Conservation (phyloP, 306 rosid genomes). For the Phaseolus lunatus region DNA sequence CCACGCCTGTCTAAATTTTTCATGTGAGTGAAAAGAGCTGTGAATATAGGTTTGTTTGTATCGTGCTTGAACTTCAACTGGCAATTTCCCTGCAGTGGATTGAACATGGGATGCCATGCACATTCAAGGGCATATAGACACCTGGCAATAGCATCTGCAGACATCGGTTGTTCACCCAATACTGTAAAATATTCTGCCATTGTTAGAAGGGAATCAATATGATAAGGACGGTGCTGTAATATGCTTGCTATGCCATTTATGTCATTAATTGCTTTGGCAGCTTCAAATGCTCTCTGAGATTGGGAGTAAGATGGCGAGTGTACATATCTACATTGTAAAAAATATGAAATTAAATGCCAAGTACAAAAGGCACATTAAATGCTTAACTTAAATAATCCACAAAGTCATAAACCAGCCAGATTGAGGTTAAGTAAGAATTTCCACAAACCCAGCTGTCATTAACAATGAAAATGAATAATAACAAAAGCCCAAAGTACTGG, state of each 20-base stretch:
- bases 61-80: constrained; percentile 82
- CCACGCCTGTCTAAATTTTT: constrained; percentile 93
- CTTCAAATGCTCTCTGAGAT: constrained; percentile 82
- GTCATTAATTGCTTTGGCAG: constrained; percentile 86
- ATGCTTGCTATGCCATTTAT: constrained; percentile 73
- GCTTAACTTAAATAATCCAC: constrained; percentile 21
- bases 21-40: constrained; percentile 84
- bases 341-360: constrained; percentile 28
- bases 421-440: background rate
- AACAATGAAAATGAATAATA: background rate
- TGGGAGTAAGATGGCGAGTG: constrained; percentile 69
- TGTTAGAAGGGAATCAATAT: constrained; percentile 80
- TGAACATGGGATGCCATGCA: constrained; percentile 95
- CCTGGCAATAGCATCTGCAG: constrained; percentile 82
- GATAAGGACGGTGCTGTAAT: constrained; percentile 77
- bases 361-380: constrained; percentile 27
- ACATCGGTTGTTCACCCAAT: constrained; percentile 90
- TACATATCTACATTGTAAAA: constrained; percentile 67
- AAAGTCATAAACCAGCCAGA: constrained; percentile 21
- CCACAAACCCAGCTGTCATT: background rate
- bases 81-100: constrained; percentile 85
- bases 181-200: constrained; percentile 94
- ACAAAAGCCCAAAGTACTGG: constrained; percentile 13
- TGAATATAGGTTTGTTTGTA: constrained; percentile 74
- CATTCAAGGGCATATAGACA: constrained; percentile 91